Base-by-base conservation (phyloP, 306 rosid species). In the Lithocarpus polystachyus region DNA sequence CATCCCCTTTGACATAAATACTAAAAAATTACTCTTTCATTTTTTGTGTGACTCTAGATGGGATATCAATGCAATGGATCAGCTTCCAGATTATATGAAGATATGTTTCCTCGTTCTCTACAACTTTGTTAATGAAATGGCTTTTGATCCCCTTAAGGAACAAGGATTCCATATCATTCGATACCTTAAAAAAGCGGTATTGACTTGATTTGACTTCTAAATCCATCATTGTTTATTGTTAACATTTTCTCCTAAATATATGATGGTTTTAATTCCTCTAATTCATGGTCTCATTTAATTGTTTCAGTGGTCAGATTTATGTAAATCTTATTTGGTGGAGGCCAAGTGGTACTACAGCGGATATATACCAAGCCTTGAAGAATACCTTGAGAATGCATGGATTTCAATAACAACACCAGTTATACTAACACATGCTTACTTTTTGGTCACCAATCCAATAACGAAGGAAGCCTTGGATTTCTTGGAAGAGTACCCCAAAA, bases 361-460 rank as follows among this genome's bases (percentile, higher is more conserved):
- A 24, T 72, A 82, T 4, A 75, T 29, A 4, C 86, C 84, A 51
- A 82, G 71, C 20, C 43, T 85, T 2, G 2, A 72, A 71, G 82
- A 79, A 31, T 82, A 79, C 22, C n/a, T 75, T 13, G 77, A 85
- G 15, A 82, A 85, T 72, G 79, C 82, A 7, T 79, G 82, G 86
- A 13, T 82, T 10, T 80, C 87, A 45, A 14, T 76, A 2, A 5
- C 82, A 1, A 69, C 37, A 22, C 76, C 88, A 0, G 0, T 77
- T 48, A 1, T 68, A 2, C 71, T 80, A 0, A 9, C 61, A 1
- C 77, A 80, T 69, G 61, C 82, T 57, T 84, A 80, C 26, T 62
- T 64, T 69, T 11, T 33, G 9, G 28, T 73, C 24, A 19, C 54
- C 8, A 79, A 61, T 31, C 68, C 77, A 17, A 20, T 72, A 14